Evolutionary conservation across 2,329 filamentous ascomycete species (phyloP).

Genomic region (Alternaria sp.): DNA sequence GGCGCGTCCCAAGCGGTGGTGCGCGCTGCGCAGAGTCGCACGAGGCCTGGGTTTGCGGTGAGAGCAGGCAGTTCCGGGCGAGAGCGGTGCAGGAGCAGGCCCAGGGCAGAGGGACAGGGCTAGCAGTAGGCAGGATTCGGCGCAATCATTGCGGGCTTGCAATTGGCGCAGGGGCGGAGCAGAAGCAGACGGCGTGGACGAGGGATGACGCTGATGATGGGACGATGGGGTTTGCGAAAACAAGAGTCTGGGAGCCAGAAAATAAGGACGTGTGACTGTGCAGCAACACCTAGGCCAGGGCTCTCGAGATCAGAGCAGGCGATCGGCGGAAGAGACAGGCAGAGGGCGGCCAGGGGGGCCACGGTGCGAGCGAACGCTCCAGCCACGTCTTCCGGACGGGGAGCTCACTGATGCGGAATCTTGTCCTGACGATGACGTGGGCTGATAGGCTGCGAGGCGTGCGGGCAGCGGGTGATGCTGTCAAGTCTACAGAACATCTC

Average conservation of each 20-base stretch:
- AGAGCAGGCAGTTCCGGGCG: slow-evolving; percentile 11
- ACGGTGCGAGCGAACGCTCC: background rate
- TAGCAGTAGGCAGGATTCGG: slow-evolving; percentile 26
- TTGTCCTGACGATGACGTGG: background rate
- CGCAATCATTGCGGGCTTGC: slow-evolving; percentile 26
- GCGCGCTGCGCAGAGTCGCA: slow-evolving; percentile 18
- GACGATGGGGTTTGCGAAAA: slow-evolving; percentile 6
- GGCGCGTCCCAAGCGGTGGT: slow-evolving; percentile 30
- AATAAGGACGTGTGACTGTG: slow-evolving; percentile 9
- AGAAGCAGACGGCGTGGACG: background rate
- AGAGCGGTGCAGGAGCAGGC: slow-evolving; percentile 20
- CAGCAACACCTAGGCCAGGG: slow-evolving; percentile 4
- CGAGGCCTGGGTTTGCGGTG: slow-evolving; percentile 17
- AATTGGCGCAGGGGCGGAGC: slow-evolving; percentile 9
- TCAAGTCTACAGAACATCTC: slow-evolving; percentile 12
- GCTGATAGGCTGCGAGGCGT: slow-evolving; percentile 3
- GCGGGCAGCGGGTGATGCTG: slow-evolving; percentile 7
- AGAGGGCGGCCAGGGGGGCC: background rate
- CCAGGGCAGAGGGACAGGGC: slow-evolving; percentile 17
- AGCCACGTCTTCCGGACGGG: slow-evolving; percentile 1
- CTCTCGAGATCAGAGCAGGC: slow-evolving; percentile 13
- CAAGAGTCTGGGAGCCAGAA: slow-evolving; percentile 16
- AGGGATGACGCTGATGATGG: slow-evolving; percentile 5
- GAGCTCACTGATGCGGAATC: slow-evolving; percentile 5
- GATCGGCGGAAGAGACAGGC: slow-evolving; percentile 6